A percentile compares a stretch with the other conserved stretches of the same genome.
Evolutionary conservation across 495 filamentous ascomycete species (phyloP).

Genomic region (Xylaria cubensis): DNA sequence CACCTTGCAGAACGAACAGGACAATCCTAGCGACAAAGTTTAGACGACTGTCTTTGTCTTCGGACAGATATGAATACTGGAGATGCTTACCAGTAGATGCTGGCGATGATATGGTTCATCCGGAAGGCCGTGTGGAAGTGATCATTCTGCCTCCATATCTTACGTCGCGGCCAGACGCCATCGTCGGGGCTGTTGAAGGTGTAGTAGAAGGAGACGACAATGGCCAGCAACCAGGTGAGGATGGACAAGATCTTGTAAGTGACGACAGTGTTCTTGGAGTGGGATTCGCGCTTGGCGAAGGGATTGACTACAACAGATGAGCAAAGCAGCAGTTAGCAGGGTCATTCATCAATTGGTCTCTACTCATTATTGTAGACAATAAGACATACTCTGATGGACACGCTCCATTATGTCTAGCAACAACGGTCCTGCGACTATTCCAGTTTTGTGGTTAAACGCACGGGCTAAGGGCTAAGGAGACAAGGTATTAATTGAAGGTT

Average conservation of each 20-base stretch:
- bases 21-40: constrained; percentile 61
- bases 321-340: constrained; percentile 21
- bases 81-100: constrained; percentile 73
- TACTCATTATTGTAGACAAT: neutral
- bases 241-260: constrained; percentile 71
- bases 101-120: constrained; percentile 70
- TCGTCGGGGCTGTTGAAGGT: constrained; percentile 66
- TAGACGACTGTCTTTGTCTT: neutral
- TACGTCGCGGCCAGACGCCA: constrained; percentile 57
- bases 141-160: constrained; percentile 74
- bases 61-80: neutral
- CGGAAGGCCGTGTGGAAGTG: constrained; percentile 74
- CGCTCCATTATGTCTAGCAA: constrained; percentile 47
- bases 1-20: constrained; percentile 75
- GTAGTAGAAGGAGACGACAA: constrained; percentile 74
- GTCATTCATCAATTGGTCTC: constrained; percentile 18
- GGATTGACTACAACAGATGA: constrained; percentile 63
- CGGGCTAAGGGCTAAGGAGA: neutral
- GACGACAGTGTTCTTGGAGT: constrained; percentile 55
- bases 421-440: constrained; percentile 2
- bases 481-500: neutral
- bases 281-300: constrained; percentile 68
- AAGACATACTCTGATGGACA: constrained; percentile 44
- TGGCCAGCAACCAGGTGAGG: constrained; percentile 72
- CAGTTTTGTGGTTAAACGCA: neutral